Evolutionary conservation across 148 eudicot species (phyloP), one percentile per base, ranked within the genome.

Genomic region (Silene conica): DNA sequence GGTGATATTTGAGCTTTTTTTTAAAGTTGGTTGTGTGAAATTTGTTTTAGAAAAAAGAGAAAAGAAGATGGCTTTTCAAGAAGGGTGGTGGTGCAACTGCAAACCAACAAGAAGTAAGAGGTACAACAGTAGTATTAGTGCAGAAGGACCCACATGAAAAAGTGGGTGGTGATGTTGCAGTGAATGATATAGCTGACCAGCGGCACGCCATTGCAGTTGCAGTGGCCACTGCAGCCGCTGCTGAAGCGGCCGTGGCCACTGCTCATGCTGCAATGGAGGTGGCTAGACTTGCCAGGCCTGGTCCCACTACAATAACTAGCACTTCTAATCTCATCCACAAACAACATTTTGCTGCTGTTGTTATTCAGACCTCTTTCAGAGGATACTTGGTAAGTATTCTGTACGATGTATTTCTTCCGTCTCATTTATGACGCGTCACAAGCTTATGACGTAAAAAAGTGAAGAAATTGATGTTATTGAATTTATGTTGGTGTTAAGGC

Each of bases 291-390:
- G 64, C 86, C 80, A 66, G 60, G 80, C 68, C 88, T 22, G n/a
- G 16, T 50, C 55, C 55, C 38, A 18, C 70, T 6, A 72, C 78
- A 56, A 58, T 80, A 6, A 38, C 43, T 38, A 38, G 43, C 73
- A 67, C 81, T 41, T n/a, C 20, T 74, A 74, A 76, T 38, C 71
- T 46, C 58, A 79, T 19, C 45, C 21, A 21, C 0, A 66, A 43
- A 38, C 54, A 87, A 68, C 83, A 89, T 21, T 57, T 68, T 77
- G 98, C 97, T 18, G 97, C 98, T 64, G 77, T 78, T 38, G 63
- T 91, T 63, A 91, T 93, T 75, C 98, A 93, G 80, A 88, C 97
- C 34, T 84, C 89, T 64, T 93, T 93, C 80, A 87, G 97, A 85
- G 95, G 95, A 67, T 91, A 89, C 80, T 80, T 93, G 60, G 98